Conservation (phyloP, 441 rosid genomes). For the Corymbia citriodora region DNA sequence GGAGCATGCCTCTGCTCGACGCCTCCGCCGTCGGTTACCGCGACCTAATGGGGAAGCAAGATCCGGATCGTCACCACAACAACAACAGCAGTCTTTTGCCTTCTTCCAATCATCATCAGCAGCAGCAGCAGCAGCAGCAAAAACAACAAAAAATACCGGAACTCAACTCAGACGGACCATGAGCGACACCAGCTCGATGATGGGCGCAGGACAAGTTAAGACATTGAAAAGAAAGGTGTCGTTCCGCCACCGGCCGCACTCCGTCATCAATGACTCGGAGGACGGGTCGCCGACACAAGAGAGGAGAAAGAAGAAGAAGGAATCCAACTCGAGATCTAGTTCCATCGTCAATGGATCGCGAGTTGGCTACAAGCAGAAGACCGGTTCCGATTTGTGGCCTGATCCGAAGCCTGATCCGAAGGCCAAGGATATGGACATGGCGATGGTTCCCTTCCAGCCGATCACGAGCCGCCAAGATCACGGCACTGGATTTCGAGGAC, state of each 20-base stretch:
- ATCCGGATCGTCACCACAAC: neutral
- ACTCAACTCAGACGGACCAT: neutral
- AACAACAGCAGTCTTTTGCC: neutral
- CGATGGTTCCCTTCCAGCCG: neutral
- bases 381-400: neutral
- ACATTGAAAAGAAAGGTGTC: conserved; percentile 1
- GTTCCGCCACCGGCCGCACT: neutral
- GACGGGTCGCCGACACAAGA: neutral
- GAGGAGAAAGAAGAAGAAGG: neutral
- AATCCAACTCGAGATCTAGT: neutral
- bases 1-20: conserved; percentile 10
- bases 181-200: conserved; percentile 12
- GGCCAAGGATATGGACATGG: neutral
- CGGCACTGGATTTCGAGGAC: neutral
- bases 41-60: neutral
- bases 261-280: neutral
- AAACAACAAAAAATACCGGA: neutral
- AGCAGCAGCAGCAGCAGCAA: neutral
- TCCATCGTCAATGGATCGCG: neutral
- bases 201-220: neutral
- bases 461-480: neutral
- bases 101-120: neutral
- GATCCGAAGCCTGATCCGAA: neutral
- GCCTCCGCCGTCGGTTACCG: conserved; percentile 3
- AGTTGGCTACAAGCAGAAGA: neutral